Conservation (phyloP, 371 early-diverging fungal genomes). For the Lichtheimia ramosa region DNA sequence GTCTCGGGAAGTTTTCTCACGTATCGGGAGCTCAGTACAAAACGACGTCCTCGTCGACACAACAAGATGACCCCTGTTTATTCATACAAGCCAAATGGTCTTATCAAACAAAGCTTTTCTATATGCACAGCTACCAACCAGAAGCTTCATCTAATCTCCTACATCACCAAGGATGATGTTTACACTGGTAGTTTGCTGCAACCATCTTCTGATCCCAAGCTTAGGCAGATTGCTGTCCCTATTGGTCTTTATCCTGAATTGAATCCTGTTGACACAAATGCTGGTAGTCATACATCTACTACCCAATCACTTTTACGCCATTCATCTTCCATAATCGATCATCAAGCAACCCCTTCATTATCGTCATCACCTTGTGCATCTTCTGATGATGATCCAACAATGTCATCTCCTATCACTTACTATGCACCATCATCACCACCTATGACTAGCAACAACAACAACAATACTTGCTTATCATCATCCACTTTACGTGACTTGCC, state of each 20-base stretch:
- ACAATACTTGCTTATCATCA: not conserved
- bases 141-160: slow-evolving; percentile 85
- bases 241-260: slow-evolving; percentile 66
- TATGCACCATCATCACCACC: slow-evolving; percentile 1
- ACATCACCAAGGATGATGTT: slow-evolving; percentile 78
- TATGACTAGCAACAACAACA: not conserved
- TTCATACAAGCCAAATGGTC: slow-evolving; percentile 53
- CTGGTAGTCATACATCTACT: slow-evolving; percentile 34
- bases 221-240: slow-evolving; percentile 53
- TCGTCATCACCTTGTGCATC: slow-evolving; percentile 25
- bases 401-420: slow-evolving; percentile 1
- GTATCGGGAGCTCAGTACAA: slow-evolving; percentile 72
- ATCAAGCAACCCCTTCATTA: slow-evolving; percentile 21
- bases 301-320: slow-evolving; percentile 19
- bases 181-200: slow-evolving; percentile 47
- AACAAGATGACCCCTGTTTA: slow-evolving; percentile 39
- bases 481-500: not conserved
- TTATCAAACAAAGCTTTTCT: slow-evolving; percentile 60
- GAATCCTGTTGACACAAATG: slow-evolving; percentile 41
- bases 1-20: slow-evolving; percentile 74
- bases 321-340: not conserved
- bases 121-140: slow-evolving; percentile 75
- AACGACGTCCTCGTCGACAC: slow-evolving; percentile 40
- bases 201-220: slow-evolving; percentile 50
- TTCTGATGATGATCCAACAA: slow-evolving; percentile 22